These are phyloP conservation scores for Herpotrichia juniperi DNA, from an alignment of 2,329 filamentous ascomycete species.

Conservation along the genomic window DNA sequence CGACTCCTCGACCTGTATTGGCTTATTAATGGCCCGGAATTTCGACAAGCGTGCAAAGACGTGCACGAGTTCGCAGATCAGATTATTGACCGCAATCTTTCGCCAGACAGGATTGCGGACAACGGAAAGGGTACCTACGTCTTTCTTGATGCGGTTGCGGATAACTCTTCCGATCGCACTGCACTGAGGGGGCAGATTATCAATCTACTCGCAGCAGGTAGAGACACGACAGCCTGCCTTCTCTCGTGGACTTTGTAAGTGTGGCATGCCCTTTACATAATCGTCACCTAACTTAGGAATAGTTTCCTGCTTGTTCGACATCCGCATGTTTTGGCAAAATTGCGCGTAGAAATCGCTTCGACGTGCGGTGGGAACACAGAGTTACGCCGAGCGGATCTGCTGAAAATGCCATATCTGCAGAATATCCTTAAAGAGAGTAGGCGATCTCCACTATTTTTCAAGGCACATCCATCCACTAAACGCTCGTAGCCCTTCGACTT, in stretches of 20 bases:
- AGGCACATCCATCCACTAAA: too few species aligned
- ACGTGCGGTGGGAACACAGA: conserved; percentile 38
- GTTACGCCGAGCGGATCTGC: conserved; percentile 51
- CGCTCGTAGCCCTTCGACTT: conserved; percentile 33
- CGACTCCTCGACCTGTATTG: conserved; percentile 50
- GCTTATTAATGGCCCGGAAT: conserved; percentile 47
- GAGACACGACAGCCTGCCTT: conserved; percentile 39
- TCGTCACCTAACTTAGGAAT: too few species aligned
- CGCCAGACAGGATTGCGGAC: conserved; percentile 29
- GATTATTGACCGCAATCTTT: conserved; percentile 54
- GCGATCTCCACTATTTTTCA: too few species aligned
- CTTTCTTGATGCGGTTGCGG: conserved; percentile 43
- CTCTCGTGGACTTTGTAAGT: conserved; percentile 33
- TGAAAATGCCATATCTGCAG: conserved; percentile 35
- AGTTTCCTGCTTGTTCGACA: conserved; percentile 40
- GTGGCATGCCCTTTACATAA: too few species aligned
- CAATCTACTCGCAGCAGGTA: conserved; percentile 45
- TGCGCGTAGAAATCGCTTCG: conserved; percentile 40
- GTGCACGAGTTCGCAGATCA: conserved; percentile 45
- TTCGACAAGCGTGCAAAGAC: conserved; percentile 20
- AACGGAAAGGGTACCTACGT: conserved; percentile 35
- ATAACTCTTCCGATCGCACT: conserved; percentile 44
- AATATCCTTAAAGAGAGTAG: conserved; percentile 38
- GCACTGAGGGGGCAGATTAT: conserved; percentile 48
- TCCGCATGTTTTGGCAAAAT: conserved; percentile 35